Percentiles rank a stretch among this genome's conserved stretches.
These are phyloP conservation scores for Paraconiothyrium brasiliense DNA, from an alignment of 2,329 filamentous ascomycete genomes.

Conservation along the genomic window DNA sequence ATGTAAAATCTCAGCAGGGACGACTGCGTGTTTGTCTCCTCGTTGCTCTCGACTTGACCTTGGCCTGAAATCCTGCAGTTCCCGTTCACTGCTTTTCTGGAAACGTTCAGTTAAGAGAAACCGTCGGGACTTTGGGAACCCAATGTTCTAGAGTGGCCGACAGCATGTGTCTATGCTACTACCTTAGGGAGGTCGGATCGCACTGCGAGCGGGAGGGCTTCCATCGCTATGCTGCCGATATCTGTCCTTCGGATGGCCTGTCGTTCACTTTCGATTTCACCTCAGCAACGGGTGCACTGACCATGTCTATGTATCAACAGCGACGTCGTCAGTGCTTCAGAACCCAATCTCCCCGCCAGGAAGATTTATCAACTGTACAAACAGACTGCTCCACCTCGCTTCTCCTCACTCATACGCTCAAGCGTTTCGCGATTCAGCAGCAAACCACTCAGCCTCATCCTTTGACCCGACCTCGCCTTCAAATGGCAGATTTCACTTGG, in stretches of 20 bases:
- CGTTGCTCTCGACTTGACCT: too few relatives aligned
- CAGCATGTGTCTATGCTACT: too few relatives aligned
- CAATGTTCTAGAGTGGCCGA: too few relatives aligned
- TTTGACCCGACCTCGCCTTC: not conserved
- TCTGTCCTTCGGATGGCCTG: not conserved
- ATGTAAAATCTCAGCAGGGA: too few relatives aligned
- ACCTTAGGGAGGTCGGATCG: too few relatives aligned
- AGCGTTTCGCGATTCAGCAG: not conserved
- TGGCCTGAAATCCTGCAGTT: too few relatives aligned
- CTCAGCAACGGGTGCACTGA: constrained; percentile 2
- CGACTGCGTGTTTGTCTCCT: too few relatives aligned
- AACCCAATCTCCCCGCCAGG: not conserved
- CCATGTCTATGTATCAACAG: not conserved
- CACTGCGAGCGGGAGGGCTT: not conserved
- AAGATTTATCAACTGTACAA: not conserved
- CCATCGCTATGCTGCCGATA: not conserved
- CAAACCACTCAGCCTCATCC: not conserved
- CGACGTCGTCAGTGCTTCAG: not conserved
- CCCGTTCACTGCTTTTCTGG: too few relatives aligned
- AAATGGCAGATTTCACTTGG: not conserved
- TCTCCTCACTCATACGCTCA: not conserved
- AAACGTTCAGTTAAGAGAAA: too few relatives aligned
- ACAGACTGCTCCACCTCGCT: not conserved
- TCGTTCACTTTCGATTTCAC: not conserved
- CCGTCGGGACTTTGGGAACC: too few relatives aligned